phyloP scores from a whole-genome alignment of 805 yeast genomes.

The Brettanomyces custersianus region DNA sequence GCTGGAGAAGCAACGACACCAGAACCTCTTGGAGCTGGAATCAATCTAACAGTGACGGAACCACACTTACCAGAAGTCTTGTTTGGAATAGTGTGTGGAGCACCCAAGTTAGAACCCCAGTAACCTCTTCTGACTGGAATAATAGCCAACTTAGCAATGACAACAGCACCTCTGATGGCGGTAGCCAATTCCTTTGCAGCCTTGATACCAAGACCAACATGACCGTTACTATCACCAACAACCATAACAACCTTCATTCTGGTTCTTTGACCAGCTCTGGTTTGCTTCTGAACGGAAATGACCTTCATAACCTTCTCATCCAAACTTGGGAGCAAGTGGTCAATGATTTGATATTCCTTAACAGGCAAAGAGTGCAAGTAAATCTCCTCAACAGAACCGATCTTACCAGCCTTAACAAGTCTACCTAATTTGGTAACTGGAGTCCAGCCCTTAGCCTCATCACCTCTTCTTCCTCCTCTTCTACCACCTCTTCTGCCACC shows the following conservation, averaged over 20 bases:
- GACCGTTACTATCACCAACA: constrained; percentile 99
- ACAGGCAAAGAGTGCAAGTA: constrained; percentile 99
- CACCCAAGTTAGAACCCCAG: constrained; percentile 99
- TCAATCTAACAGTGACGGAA: constrained; percentile 96
- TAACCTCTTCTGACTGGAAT: constrained; percentile 99
- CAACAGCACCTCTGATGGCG: constrained; percentile 99
- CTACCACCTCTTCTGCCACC: constrained; percentile 53
- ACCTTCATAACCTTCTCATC: constrained; percentile 99
- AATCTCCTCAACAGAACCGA: constrained; percentile 93
- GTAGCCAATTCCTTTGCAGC: constrained; percentile 99
- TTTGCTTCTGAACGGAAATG: constrained; percentile 99
- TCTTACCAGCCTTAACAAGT: constrained; percentile 98
- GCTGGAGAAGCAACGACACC: constrained; percentile 99
- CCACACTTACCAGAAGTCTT: constrained; percentile 99
- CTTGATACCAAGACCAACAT: constrained; percentile 99
- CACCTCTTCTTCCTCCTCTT: constrained; percentile 63
- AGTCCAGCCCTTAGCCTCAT: constrained; percentile 98
- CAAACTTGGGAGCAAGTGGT: constrained; percentile 89
- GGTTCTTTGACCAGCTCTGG: constrained; percentile 99
- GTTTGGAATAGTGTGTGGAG: constrained; percentile 96
- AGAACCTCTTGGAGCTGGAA: constrained; percentile 99
- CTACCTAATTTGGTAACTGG: constrained; percentile 99
- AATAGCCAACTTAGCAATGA: constrained; percentile 97
- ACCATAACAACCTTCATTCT: constrained; percentile 99
- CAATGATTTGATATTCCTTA: constrained; percentile 99